These are phyloP conservation scores for Naganishia randhawae DNA, from an alignment of 768 basidiomycete species.

Conservation along the genomic window DNA sequence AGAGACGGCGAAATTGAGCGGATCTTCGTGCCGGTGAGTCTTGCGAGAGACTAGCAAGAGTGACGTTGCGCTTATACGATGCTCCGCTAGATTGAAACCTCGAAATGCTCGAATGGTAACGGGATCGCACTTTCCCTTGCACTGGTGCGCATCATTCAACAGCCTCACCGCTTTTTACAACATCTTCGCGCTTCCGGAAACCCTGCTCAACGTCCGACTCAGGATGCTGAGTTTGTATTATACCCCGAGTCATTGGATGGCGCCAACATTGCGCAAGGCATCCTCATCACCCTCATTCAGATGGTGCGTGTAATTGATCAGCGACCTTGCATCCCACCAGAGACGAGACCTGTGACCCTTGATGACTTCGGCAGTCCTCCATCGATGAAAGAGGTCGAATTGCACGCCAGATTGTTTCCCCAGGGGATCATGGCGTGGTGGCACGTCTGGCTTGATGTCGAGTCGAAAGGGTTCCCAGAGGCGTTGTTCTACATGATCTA, in stretches of 20 bases:
- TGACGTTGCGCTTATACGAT: background rate
- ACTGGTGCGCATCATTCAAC: background rate
- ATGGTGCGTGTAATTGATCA: background rate
- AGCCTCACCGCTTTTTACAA: background rate
- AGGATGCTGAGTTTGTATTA: background rate
- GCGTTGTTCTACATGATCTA: background rate
- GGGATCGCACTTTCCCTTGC: background rate
- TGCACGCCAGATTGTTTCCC: background rate
- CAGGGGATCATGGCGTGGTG: background rate
- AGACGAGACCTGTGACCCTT: background rate
- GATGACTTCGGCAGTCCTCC: background rate
- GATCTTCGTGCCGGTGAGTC: background rate
- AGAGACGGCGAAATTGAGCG: background rate
- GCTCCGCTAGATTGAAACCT: background rate
- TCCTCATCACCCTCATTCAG: background rate
- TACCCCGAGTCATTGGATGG: background rate
- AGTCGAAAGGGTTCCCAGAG: background rate
- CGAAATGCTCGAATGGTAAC: background rate
- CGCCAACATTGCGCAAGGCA: background rate
- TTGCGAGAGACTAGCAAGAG: background rate
- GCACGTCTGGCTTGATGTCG: background rate
- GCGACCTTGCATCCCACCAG: background rate
- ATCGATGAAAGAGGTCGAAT: background rate
- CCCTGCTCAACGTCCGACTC: background rate
- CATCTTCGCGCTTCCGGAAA: background rate